Evolutionary conservation across 495 filamentous ascomycete species (phyloP).

Genomic region (Penicillium mononematosum): DNA sequence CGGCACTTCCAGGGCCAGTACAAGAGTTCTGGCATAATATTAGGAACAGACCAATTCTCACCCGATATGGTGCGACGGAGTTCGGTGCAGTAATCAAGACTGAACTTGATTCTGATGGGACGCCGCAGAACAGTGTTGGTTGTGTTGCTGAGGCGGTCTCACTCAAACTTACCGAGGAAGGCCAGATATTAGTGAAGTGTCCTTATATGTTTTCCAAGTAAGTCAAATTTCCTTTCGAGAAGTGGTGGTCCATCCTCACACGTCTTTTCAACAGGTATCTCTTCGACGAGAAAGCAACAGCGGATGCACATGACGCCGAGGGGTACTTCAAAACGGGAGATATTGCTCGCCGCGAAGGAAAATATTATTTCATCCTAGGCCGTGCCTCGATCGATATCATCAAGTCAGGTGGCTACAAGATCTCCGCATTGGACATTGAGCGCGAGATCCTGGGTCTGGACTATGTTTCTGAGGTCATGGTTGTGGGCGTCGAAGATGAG

Average conservation of each 20-base stretch:
- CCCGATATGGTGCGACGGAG: conserved; percentile 50
- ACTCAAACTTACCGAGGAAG: conserved; percentile 38
- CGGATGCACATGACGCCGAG: conserved; percentile 31
- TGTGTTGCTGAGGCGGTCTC: conserved; percentile 40
- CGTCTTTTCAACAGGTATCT: conserved; percentile 40
- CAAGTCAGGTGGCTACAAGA: conserved; percentile 48
- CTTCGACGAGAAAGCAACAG: conserved; percentile 40
- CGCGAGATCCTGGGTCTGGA: conserved; percentile 39
- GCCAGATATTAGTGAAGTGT: conserved; percentile 41
- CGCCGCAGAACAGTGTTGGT: conserved; percentile 39
- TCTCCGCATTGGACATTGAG: conserved; percentile 47
- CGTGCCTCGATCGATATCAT: conserved; percentile 48
- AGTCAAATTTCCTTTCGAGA: not conserved
- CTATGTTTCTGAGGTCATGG: conserved; percentile 45
- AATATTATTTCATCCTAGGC: conserved; percentile 50
- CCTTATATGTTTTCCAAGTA: conserved; percentile 47
- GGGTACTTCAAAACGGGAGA: conserved; percentile 52
- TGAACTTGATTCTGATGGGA: conserved; percentile 32
- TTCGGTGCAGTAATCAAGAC: conserved; percentile 48
- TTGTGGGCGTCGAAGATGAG: conserved; percentile 45
- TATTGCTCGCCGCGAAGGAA: conserved; percentile 44
- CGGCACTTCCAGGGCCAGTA: conserved; percentile 46
- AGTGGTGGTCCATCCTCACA: not conserved
- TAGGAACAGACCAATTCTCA: conserved; percentile 39
- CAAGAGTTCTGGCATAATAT: conserved; percentile 47